phyloP scores from a whole-genome alignment of 371 early-diverging fungal species.

The Zychaea mexicana region DNA sequence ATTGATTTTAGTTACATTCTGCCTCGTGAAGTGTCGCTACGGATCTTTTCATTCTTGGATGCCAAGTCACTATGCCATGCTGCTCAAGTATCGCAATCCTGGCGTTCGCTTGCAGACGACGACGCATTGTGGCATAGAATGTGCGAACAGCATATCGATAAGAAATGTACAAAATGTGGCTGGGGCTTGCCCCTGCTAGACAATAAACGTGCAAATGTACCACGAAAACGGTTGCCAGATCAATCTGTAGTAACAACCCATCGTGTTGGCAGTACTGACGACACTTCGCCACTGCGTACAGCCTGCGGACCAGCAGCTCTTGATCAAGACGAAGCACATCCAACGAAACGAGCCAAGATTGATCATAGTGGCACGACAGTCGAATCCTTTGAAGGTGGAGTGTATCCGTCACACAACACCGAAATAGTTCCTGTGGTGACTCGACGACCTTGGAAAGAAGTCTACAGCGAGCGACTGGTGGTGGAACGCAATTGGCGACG shows the following conservation, averaged over 20 bases:
- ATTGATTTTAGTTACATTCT: slow-evolving; percentile 82
- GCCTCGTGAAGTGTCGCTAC: slow-evolving; percentile 79
- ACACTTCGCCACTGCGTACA: slow-evolving; percentile 15
- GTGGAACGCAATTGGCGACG: slow-evolving; percentile 88
- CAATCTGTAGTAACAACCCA: not conserved
- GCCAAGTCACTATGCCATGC: slow-evolving; percentile 91
- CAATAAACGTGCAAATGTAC: slow-evolving; percentile 28
- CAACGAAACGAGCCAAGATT: slow-evolving; percentile 1
- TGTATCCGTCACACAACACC: not conserved
- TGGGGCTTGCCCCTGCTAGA: slow-evolving; percentile 88
- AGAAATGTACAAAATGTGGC: slow-evolving; percentile 93
- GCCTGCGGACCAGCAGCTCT: slow-evolving; percentile 23
- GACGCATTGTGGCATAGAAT: slow-evolving; percentile 92
- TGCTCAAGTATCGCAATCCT: slow-evolving; percentile 81
- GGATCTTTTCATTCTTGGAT: slow-evolving; percentile 87
- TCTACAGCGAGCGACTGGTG: slow-evolving; percentile 80
- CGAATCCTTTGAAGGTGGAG: slow-evolving; percentile 5
- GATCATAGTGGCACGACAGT: not conserved
- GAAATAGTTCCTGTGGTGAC: not conserved
- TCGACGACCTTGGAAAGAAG: slow-evolving; percentile 79
- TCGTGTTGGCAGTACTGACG: too few species aligned
- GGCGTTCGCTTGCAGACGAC: slow-evolving; percentile 87
- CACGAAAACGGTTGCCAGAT: not conserved
- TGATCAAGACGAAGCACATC: not conserved
- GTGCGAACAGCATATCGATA: slow-evolving; percentile 97